A percentile compares a stretch with the other conserved stretches of the same genome.
These are phyloP conservation scores for Ophiostoma angusticollis DNA, from an alignment of 2,329 filamentous ascomycete species.

Conservation along the genomic window DNA sequence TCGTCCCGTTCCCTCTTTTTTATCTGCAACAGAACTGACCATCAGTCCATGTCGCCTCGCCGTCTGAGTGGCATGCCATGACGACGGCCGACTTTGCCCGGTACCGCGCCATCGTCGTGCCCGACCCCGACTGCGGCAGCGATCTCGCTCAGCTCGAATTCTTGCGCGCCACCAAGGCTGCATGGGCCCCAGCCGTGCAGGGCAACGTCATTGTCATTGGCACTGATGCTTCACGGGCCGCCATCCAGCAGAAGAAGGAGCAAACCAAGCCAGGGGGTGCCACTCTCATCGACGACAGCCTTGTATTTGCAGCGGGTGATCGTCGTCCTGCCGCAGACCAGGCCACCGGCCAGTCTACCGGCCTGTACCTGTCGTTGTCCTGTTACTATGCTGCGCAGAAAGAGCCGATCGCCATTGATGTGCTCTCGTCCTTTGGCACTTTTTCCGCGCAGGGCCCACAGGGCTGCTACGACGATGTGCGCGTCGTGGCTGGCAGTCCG, in stretches of 20 bases:
- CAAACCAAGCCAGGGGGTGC: constrained; percentile 22
- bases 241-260: too few species aligned
- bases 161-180: constrained; percentile 25
- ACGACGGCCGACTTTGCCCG: constrained; percentile 29
- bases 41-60: constrained; percentile 12
- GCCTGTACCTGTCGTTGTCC: constrained; percentile 27
- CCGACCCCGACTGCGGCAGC: constrained; percentile 26
- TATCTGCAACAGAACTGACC: neutral
- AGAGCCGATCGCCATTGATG: constrained; percentile 14
- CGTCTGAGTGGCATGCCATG: constrained; percentile 12
- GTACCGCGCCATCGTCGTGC: constrained; percentile 32
- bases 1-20: neutral
- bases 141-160: constrained; percentile 22
- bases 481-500: constrained; percentile 24
- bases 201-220: constrained; percentile 31
- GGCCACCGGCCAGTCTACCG: constrained; percentile 12
- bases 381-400: constrained; percentile 25
- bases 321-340: too few species aligned
- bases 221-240: constrained; percentile 22
- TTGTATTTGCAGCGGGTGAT: constrained; percentile 19
- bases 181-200: constrained; percentile 27
- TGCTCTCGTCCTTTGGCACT: constrained; percentile 24
- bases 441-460: constrained; percentile 27
- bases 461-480: constrained; percentile 27
- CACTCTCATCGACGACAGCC: constrained; percentile 26